phyloP scores from a whole-genome alignment of 371 early-diverging fungal species.

The Mortierella sp. region DNA sequence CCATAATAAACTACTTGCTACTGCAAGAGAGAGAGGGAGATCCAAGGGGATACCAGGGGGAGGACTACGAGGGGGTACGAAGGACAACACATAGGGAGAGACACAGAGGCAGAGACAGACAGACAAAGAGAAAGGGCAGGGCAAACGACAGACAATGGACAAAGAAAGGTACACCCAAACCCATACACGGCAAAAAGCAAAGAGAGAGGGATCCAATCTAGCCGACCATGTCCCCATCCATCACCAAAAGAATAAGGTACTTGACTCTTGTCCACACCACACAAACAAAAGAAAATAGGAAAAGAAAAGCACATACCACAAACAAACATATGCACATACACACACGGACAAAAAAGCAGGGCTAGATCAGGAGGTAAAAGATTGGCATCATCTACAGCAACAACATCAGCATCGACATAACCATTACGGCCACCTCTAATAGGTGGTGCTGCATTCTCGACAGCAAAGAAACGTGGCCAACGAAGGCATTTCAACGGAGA shows the following conservation, averaged over 20 bases:
- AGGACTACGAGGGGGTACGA: neutral
- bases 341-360: neutral
- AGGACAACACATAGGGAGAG: neutral
- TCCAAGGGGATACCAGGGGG: slow-evolving; percentile 11
- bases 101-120: neutral
- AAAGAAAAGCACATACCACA: neutral
- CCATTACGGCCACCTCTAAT: neutral
- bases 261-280: neutral
- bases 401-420: neutral
- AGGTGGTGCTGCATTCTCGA: neutral
- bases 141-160: neutral
- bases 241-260: neutral
- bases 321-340: neutral
- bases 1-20: too few species aligned
- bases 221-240: neutral
- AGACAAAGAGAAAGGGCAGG: neutral
- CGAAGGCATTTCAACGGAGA: neutral
- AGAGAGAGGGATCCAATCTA: neutral
- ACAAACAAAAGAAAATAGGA: neutral
- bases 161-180: neutral
- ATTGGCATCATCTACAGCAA: neutral
- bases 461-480: too few species aligned
- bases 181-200: neutral
- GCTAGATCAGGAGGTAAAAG: neutral
- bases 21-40: neutral